Evolutionary conservation across 2,329 filamentous ascomycete species (phyloP).

Genomic region (Alternaria panax): DNA sequence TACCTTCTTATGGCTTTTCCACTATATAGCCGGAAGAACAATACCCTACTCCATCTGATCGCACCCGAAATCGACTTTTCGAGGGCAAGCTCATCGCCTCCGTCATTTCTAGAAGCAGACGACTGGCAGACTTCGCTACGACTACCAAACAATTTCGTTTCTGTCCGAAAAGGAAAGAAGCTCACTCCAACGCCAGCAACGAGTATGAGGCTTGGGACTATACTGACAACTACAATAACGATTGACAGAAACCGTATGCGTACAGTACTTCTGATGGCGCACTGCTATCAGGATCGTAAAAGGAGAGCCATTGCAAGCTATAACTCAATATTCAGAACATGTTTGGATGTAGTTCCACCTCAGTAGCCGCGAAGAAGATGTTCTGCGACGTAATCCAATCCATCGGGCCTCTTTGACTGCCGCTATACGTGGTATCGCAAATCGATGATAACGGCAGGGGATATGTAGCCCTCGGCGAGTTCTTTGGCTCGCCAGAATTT

Average conservation of each 20-base stretch:
- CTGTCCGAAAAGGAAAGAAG: neutral
- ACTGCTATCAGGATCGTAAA: neutral
- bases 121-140: neutral
- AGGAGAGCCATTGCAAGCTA: neutral
- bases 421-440: constrained; percentile 47
- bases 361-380: neutral
- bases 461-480: constrained; percentile 49
- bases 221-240: neutral
- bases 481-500: constrained; percentile 43
- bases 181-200: neutral
- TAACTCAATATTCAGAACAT: neutral
- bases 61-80: neutral
- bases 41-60: neutral
- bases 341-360: neutral
- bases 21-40: neutral
- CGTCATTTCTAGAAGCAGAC: neutral
- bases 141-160: neutral
- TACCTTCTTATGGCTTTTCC: neutral
- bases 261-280: neutral
- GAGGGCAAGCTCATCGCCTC: neutral
- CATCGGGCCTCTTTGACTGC: neutral
- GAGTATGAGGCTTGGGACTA: neutral
- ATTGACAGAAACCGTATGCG: neutral
- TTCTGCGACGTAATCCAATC: neutral
- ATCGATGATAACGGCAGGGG: constrained; percentile 50